Conservation (phyloP, 2,329 filamentous ascomycete genomes). For the Keithomyces neogunnii region DNA sequence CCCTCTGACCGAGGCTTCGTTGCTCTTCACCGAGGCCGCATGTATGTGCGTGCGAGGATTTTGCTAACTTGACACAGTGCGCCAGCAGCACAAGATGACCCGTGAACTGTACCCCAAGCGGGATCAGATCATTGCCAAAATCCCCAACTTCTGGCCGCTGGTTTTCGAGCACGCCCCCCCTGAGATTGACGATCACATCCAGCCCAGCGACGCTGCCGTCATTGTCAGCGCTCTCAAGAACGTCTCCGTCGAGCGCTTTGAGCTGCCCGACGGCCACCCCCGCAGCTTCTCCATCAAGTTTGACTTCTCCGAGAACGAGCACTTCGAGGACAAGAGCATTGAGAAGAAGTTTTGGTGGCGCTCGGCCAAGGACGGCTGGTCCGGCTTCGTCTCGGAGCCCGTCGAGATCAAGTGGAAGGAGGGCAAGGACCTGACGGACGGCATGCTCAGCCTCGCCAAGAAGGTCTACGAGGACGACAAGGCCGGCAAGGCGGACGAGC, state of each 20-base stretch:
- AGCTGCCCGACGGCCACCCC: constrained; percentile 69
- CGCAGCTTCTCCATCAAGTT: constrained; percentile 71
- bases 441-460: constrained; percentile 65
- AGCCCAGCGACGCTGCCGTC: constrained; percentile 67
- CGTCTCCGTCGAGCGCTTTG: constrained; percentile 71
- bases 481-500: constrained; percentile 31
- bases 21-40: neutral
- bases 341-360: constrained; percentile 93
- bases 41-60: neutral
- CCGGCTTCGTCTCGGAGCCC: constrained; percentile 78
- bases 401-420: constrained; percentile 80
- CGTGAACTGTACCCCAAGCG: constrained; percentile 70
- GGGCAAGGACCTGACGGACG: constrained; percentile 73
- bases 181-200: constrained; percentile 83
- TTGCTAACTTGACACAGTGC: constrained; percentile 42
- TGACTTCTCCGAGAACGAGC: constrained; percentile 72
- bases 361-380: constrained; percentile 57
- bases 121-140: constrained; percentile 57
- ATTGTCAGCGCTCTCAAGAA: constrained; percentile 60
- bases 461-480: constrained; percentile 56
- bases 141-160: constrained; percentile 89
- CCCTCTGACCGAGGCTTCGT: neutral
- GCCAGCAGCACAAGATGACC: constrained; percentile 61
- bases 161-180: constrained; percentile 80
- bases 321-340: constrained; percentile 68